Percentiles rank a stretch among this genome's conserved stretches.
These are phyloP conservation scores for Daldinia vernicosa DNA, from an alignment of 495 filamentous ascomycete genomes.

Conservation along the genomic window DNA sequence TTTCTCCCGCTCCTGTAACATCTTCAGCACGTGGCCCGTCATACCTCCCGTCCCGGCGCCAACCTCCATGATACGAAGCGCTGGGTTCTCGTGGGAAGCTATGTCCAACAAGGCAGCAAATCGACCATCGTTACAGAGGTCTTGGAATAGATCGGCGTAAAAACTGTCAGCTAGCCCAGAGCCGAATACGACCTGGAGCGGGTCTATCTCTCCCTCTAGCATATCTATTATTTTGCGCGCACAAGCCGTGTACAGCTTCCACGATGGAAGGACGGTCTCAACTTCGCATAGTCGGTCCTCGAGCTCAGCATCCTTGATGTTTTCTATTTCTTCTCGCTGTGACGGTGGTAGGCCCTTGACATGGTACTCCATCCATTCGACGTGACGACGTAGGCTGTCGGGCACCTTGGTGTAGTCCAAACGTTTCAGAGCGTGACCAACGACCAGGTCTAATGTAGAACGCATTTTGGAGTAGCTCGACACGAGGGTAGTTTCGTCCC, in stretches of 20 bases:
- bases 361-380: slow-evolving; percentile 14
- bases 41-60: slow-evolving; percentile 54
- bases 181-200: slow-evolving; percentile 11
- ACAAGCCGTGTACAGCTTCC: slow-evolving; percentile 14
- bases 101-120: slow-evolving; percentile 4
- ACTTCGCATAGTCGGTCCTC: slow-evolving; percentile 8
- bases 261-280: slow-evolving; percentile 5
- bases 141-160: slow-evolving; percentile 12
- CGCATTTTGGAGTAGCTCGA: slow-evolving; percentile 16
- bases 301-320: slow-evolving; percentile 10
- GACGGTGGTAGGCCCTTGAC: slow-evolving; percentile 1
- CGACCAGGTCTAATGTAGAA: slow-evolving; percentile 8
- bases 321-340: neutral
- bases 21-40: slow-evolving; percentile 22
- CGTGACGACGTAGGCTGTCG: slow-evolving; percentile 4
- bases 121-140: slow-evolving; percentile 11
- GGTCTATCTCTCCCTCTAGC: slow-evolving; percentile 9
- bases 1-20: slow-evolving; percentile 25
- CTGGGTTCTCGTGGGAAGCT: slow-evolving; percentile 14
- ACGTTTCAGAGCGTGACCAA: neutral
- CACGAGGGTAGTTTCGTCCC: slow-evolving; percentile 14
- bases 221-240: slow-evolving; percentile 11
- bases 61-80: slow-evolving; percentile 50
- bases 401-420: slow-evolving; percentile 6
- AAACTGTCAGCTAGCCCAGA: slow-evolving; percentile 9